Base-by-base conservation (phyloP, 2,329 filamentous ascomycete species). In the Byssochlamys sp. region DNA sequence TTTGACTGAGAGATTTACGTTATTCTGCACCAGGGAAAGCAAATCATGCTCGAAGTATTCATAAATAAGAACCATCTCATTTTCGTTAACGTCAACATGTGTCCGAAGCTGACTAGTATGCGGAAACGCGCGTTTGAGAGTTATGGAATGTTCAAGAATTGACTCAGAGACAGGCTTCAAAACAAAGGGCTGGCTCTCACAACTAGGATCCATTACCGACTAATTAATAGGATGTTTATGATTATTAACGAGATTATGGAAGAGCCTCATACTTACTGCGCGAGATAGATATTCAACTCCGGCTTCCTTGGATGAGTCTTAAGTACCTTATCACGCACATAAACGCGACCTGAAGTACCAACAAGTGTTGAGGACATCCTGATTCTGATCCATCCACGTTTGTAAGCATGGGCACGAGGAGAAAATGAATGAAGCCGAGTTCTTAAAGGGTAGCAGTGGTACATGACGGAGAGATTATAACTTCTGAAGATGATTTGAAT, bases 261-360 rank as follows among this genome's bases (percentile, higher is more conserved):
- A 28, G 28, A 28, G 7, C 3, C 28, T 28, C 28, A 28, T 3
- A 35, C 5, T 35, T 35, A 35, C 33, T 35, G 33, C 12, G 33
- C 33, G 33, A 35, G 33, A 14, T 35, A 35, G 33, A 35, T 35
- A 35, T 35, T 35, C 12, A 35, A 14, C 12, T 35, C 33, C 28
- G 59, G 27, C 10, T 29, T 57, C 11, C 27, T 60, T 14, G 55
- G 59, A 56, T 61, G 57, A 29, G 26, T 14, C 51, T 59, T 54
- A 28, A 62, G 60, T 25, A 57, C 19, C 39, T 53, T 58, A 28
- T 60, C 59, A 27, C 60, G 58, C 51, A 58, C 50, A 55, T 62
- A 62, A 19, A 59, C 55, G 25, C 57, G 60, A 49, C 60, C 59
- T 26, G 60, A 62, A 49, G 33, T 55, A 54, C 59, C 60, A 58